phyloP scores from a whole-genome alignment of 768 basidiomycete species.

The Trametes punicea region DNA sequence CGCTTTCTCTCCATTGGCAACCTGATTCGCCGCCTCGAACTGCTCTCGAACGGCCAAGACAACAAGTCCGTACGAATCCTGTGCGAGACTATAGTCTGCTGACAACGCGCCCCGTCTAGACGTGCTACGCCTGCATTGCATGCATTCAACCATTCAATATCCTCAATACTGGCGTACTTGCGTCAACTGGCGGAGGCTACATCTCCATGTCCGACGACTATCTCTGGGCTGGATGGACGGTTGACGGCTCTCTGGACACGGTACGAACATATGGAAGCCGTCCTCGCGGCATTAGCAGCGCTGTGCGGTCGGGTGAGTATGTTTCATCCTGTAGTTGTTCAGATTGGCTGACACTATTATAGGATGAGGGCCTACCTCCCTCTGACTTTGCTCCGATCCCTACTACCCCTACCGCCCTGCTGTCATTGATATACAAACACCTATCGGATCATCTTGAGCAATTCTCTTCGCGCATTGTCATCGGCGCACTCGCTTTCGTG shows the following conservation, averaged over 20 bases:
- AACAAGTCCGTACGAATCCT: conserved; percentile 38
- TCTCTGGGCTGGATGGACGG: background rate
- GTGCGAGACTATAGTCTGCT: background rate
- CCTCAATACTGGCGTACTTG: conserved; percentile 49
- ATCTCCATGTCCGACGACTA: background rate
- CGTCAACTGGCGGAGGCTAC: conserved; percentile 30
- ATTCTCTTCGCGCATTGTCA: conserved; percentile 46
- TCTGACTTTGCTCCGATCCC: conserved; percentile 19
- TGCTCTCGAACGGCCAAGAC: conserved; percentile 44
- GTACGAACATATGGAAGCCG: conserved; percentile 24
- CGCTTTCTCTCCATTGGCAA: conserved; percentile 71
- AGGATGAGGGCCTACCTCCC: conserved; percentile 18
- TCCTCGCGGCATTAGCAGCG: conserved; percentile 44
- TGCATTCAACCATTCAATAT: conserved; percentile 64
- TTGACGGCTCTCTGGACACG: conserved; percentile 26
- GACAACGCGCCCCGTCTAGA: background rate
- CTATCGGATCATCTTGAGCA: conserved; percentile 52
- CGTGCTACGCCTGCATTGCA: conserved; percentile 41
- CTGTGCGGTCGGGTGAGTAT: conserved; percentile 58
- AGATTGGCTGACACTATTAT: background rate
- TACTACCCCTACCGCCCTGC: conserved; percentile 41
- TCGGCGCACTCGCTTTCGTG: conserved; percentile 63
- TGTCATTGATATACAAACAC: conserved; percentile 60
- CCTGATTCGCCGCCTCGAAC: conserved; percentile 62
- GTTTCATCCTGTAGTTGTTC: background rate